A percentile compares a stretch with the other conserved stretches of the same genome.
Conservation (phyloP, 768 basidiomycete genomes). For the Suillus subluteus region DNA sequence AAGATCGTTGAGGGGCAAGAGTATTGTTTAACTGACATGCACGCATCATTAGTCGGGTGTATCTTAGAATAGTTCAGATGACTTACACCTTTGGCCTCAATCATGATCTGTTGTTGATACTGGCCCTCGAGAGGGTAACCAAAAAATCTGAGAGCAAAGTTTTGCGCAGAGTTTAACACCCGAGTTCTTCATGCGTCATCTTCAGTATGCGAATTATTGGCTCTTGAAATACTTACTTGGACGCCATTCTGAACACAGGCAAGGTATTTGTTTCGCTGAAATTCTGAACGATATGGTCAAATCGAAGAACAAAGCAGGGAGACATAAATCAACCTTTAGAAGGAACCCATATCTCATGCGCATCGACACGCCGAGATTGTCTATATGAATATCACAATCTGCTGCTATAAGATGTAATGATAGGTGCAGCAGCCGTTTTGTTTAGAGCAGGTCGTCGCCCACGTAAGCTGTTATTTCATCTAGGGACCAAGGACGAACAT, state of each 20-base stretch:
- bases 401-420: not conserved
- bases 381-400: slow-evolving; percentile 20
- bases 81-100: slow-evolving; percentile 40
- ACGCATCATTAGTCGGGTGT: not conserved
- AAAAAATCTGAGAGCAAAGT: slow-evolving; percentile 57
- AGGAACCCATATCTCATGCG: slow-evolving; percentile 48
- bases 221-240: slow-evolving; percentile 37
- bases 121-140: slow-evolving; percentile 48
- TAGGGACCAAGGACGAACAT: no score
- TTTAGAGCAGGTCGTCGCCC: no score
- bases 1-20: slow-evolving; percentile 46
- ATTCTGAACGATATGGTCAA: slow-evolving; percentile 31
- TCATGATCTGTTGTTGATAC: slow-evolving; percentile 48
- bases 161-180: slow-evolving; percentile 55
- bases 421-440: no score
- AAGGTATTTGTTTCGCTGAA: slow-evolving; percentile 41
- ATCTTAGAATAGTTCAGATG: slow-evolving; percentile 15
- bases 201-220: not conserved
- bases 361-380: slow-evolving; percentile 45
- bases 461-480: no score
- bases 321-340: slow-evolving; percentile 31
- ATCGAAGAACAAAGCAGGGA: slow-evolving; percentile 27
- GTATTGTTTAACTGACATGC: slow-evolving; percentile 49
- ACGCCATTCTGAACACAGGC: slow-evolving; percentile 58
- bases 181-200: slow-evolving; percentile 37